A percentile compares a stretch with the other conserved stretches of the same genome.
Evolutionary conservation across 768 basidiomycete species (phyloP).

Genomic region (Chalciporus chontae): DNA sequence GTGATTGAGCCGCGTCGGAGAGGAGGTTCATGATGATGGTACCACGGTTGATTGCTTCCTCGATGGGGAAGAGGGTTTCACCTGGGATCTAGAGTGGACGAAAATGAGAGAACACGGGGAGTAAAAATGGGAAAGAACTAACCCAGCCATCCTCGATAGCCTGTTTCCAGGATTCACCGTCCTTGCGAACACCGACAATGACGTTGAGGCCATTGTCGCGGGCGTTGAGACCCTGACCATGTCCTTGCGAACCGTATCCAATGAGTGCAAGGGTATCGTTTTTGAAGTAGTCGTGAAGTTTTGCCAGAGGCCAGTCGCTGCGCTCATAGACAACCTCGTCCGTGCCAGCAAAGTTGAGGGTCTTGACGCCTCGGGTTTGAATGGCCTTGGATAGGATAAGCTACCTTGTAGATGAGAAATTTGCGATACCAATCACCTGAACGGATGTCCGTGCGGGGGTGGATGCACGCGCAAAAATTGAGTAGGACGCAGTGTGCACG

Average conservation of each 20-base stretch:
- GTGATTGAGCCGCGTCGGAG: conserved; percentile 98
- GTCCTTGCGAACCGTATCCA: conserved; percentile 98
- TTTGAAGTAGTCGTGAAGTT: conserved; percentile 99
- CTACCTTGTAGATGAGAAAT: conserved; percentile 21
- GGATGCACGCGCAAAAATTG: conserved; percentile 53
- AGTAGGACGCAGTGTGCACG: conserved; percentile 60
- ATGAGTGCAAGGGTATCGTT: conserved; percentile 99
- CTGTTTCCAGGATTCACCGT: conserved; percentile 95
- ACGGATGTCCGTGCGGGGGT: conserved; percentile 20
- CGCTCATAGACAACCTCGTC: conserved; percentile 94
- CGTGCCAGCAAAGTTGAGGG: conserved; percentile 93
- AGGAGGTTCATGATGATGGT: conserved; percentile 99
- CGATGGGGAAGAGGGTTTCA: conserved; percentile 96
- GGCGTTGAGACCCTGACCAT: conserved; percentile 97
- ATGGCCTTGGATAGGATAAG: conserved; percentile 29
- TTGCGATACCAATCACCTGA: conserved; percentile 19
- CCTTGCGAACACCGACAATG: conserved; percentile 96
- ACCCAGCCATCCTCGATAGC: conserved; percentile 97
- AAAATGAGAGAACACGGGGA: background rate
- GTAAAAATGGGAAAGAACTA: conserved; percentile 21
- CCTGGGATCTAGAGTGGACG: conserved; percentile 73
- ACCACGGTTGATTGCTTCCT: conserved; percentile 92
- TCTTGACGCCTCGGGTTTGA: conserved; percentile 80
- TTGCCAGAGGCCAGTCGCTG: conserved; percentile 95
- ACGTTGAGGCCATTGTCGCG: conserved; percentile 99